Base-by-base conservation (phyloP, 2,329 filamentous ascomycete species). In the Fusarium buharicum region DNA sequence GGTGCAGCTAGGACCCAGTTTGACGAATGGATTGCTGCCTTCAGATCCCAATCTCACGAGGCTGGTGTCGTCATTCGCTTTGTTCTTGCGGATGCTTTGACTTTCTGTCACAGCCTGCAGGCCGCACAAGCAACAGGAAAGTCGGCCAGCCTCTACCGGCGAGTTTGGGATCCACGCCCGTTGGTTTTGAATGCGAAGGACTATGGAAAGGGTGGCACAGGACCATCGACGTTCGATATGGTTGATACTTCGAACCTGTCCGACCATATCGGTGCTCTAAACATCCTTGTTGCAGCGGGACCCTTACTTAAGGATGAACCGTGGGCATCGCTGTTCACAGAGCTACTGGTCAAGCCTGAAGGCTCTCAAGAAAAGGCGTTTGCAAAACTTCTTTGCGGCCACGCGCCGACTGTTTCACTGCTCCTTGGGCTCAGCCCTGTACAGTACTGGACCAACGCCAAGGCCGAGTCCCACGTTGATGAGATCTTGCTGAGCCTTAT, bases 231-330 rank as follows among this genome's bases (percentile, higher is more conserved):
- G 4, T 89, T 88, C 63, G 79, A 87, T 65, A 74, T 83, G 4
- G 83, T 89, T 50, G 84, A 89, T 59, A 85, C 83, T 0, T 79
- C 78, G 3, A 79, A 80, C 41, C 67, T 81, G 2, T 69, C 73
- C 4, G 78, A 79, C 37, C 76, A 78, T 31, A 70, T 80, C 11
- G 77, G 74, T 1, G 64, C 74, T 3, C 59, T 81, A 14, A 74
- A 77, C 18, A 64, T 78, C 6, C 56, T 78, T 18, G 64, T 84
- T 70, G 50, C 84, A 1, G 72, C 79, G 0, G 64, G 73, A 0
- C 82, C 84, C 2, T 61, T 89, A 9, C 73, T 88, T 10, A 77
- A 76, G 6, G 46, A 72, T 8, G 61, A 68, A 3, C 72, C 77
- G 1, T 80, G 76, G 62, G 79, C 85, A 6, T 78, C 78, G 0